phyloP scores from a whole-genome alignment of 768 basidiomycete species.

The Lactarius deliciosus region DNA sequence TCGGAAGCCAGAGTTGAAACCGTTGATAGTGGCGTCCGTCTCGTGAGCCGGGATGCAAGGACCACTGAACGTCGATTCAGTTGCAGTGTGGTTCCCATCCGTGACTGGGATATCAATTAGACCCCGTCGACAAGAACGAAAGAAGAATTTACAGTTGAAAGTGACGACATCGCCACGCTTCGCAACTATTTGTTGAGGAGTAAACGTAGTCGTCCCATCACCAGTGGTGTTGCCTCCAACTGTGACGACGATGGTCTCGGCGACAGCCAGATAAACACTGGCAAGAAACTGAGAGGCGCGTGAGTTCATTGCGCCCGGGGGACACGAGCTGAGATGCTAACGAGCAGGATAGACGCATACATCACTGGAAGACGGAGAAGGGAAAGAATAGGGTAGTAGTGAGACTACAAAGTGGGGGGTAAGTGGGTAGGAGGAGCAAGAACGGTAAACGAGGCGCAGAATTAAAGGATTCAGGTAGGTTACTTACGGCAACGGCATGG shows the following conservation, averaged over 20 bases:
- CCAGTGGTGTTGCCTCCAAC: constrained; percentile 48
- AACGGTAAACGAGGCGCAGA: constrained; percentile 5
- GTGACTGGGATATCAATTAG: constrained; percentile 51
- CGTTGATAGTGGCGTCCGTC: constrained; percentile 51
- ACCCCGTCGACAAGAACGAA: neutral
- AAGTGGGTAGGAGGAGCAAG: neutral
- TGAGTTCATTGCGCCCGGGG: neutral
- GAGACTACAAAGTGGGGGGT: neutral
- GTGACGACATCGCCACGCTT: constrained; percentile 47
- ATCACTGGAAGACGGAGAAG: neutral
- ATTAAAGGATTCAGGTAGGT: constrained; percentile 1
- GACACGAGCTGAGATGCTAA: constrained; percentile 10
- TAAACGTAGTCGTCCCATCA: constrained; percentile 47
- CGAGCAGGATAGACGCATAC: constrained; percentile 2
- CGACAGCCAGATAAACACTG: constrained; percentile 31
- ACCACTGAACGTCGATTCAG: constrained; percentile 52
- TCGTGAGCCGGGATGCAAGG: constrained; percentile 56
- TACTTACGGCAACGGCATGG: constrained; percentile 17
- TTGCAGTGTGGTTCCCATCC: constrained; percentile 39
- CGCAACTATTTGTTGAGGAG: constrained; percentile 46
- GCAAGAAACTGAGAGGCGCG: constrained; percentile 17
- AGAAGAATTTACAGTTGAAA: constrained; percentile 51
- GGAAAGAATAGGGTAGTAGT: neutral
- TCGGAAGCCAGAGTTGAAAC: constrained; percentile 57
- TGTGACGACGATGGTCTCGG: constrained; percentile 45